phyloP scores from a whole-genome alignment of 257 asterid genomes.

The Jacaranda mimosifolia region DNA sequence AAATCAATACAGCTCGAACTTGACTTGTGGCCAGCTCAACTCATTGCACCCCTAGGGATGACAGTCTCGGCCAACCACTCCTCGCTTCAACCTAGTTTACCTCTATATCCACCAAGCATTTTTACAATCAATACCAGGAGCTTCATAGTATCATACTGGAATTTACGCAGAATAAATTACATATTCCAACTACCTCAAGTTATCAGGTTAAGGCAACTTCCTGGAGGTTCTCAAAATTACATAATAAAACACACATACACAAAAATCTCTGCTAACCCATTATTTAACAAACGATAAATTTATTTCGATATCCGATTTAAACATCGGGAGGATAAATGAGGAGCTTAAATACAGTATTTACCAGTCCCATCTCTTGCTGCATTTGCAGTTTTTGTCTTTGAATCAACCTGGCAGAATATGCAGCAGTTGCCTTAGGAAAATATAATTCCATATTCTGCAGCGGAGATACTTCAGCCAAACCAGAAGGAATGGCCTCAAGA shows the following conservation, averaged over 20 bases:
- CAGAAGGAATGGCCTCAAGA: constrained; percentile 47
- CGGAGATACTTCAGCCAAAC: constrained; percentile 46
- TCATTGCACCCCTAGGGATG: no score
- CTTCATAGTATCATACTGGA: no score
- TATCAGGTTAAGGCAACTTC: background rate
- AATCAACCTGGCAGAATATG: constrained; percentile 40
- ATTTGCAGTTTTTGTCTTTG: constrained; percentile 23
- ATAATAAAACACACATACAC: background rate
- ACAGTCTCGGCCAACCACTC: no score
- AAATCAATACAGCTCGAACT: no score
- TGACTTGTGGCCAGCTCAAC: no score
- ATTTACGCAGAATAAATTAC: no score
- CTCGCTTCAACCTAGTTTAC: no score
- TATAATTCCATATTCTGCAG: constrained; percentile 45
- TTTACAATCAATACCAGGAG: no score
- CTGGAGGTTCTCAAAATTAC: background rate
- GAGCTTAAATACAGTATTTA: constrained; percentile 35
- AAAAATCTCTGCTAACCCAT: background rate
- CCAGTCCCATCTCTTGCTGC: constrained; percentile 21
- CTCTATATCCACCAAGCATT: no score
- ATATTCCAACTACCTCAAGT: no score
- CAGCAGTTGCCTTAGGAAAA: constrained; percentile 42
- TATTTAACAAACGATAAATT: no score
- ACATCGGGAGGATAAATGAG: constrained; percentile 45
- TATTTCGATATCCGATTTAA: background rate